phyloP scores from a whole-genome alignment of 2,329 filamentous ascomycete species.

The Monilinia polystroma region DNA sequence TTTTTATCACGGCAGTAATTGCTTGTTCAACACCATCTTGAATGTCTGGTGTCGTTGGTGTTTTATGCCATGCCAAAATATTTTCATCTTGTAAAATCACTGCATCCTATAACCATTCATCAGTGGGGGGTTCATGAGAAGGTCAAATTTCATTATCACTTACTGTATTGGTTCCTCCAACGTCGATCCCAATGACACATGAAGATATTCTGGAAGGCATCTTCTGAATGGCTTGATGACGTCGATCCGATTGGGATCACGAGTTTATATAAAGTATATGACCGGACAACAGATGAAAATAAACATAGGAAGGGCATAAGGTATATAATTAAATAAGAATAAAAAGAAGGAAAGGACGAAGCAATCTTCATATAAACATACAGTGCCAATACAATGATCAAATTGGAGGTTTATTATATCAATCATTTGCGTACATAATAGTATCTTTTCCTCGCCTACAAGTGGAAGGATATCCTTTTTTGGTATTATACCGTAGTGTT shows the following conservation, averaged over 20 bases:
- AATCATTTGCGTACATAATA: conserved; percentile 17
- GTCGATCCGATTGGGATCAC: not conserved
- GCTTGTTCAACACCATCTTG: conserved; percentile 50
- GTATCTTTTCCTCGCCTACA: conserved; percentile 12
- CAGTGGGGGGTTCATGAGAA: not conserved
- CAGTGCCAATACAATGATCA: not conserved
- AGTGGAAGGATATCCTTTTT: conserved; percentile 13
- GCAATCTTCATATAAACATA: not conserved
- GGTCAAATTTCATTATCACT: not conserved
- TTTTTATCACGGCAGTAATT: conserved; percentile 46
- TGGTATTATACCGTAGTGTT: conserved; percentile 7
- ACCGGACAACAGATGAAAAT: not conserved
- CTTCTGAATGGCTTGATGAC: not conserved
- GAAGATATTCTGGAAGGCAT: conserved; percentile 33
- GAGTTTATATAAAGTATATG: not conserved
- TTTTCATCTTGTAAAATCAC: conserved; percentile 34
- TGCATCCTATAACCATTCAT: conserved; percentile 26
- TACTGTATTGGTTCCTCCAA: conserved; percentile 58
- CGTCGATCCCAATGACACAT: conserved; percentile 47
- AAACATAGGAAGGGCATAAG: not conserved
- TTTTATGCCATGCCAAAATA: conserved; percentile 47
- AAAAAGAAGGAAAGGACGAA: not conserved
- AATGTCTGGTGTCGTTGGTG: conserved; percentile 51
- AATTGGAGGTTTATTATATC: conserved; percentile 6
- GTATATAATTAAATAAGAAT: not conserved